Conservation (phyloP, 192 early-diverging fungal species). For the Entomortierella chlamydospora region DNA sequence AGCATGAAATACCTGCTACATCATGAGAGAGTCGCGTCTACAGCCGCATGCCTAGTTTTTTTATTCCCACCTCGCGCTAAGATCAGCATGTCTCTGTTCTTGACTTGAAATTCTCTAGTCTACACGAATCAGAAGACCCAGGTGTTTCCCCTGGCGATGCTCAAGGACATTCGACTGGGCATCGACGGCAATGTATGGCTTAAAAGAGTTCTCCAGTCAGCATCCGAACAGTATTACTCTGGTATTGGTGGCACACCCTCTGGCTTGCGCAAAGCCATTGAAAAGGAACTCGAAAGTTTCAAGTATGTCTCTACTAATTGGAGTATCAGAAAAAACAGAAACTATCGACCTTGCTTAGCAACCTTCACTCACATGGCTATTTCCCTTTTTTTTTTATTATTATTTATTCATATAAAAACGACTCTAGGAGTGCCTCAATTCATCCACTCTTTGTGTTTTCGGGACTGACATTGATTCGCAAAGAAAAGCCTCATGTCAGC, state of each 20-base stretch:
- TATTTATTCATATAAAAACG: not conserved
- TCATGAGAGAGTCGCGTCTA: not conserved
- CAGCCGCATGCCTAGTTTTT: not conserved
- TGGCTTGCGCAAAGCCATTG: conserved; percentile 67
- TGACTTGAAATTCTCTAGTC: conserved; percentile 7
- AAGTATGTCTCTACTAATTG: conserved; percentile 53
- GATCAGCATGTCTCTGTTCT: not conserved
- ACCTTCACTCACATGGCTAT: too few relatives aligned
- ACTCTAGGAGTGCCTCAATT: conserved; percentile 68
- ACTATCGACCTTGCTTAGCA: too few relatives aligned
- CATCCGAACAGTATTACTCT: conserved; percentile 68
- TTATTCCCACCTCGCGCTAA: not conserved
- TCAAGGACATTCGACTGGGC: conserved; percentile 77
- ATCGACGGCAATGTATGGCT: conserved; percentile 88
- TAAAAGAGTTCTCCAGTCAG: conserved; percentile 66
- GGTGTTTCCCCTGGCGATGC: conserved; percentile 58
- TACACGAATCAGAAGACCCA: conserved; percentile 37
- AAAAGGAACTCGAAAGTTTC: conserved; percentile 73
- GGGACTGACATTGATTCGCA: conserved; percentile 76
- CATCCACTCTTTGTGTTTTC: conserved; percentile 84
- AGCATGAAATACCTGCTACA: not conserved
- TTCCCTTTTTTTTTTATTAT: not conserved
- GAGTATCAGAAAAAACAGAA: too few relatives aligned
- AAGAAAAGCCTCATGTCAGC: conserved; percentile 73
- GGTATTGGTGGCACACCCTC: conserved; percentile 78